Percentiles rank a stretch among this genome's conserved stretches.
These are phyloP conservation scores for Raddia guianensis DNA, from an alignment of 176 grass and related monocot genomes.

Conservation along the genomic window DNA sequence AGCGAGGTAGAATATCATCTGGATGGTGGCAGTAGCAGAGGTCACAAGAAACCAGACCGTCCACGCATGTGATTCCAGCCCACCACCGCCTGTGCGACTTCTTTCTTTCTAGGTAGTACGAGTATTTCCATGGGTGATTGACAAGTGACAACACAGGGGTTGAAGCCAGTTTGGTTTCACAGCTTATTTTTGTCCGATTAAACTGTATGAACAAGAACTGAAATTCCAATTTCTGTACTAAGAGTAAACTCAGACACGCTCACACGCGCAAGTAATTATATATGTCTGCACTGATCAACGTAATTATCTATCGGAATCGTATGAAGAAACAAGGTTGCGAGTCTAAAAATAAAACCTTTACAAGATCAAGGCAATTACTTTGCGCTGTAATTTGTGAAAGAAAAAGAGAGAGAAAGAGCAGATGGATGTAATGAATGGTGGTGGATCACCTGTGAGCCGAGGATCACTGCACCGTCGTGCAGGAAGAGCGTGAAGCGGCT, in stretches of 20 bases:
- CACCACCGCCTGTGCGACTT: slow-evolving; percentile 1
- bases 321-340: neutral
- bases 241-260: too few species aligned
- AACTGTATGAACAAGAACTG: neutral
- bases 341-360: neutral
- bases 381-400: neutral
- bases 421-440: neutral
- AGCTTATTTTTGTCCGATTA: neutral
- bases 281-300: neutral
- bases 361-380: neutral
- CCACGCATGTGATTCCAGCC: slow-evolving; percentile 56
- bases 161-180: neutral
- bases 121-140: neutral
- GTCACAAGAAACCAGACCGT: slow-evolving; percentile 43
- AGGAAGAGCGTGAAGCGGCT: slow-evolving; percentile 92
- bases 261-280: neutral
- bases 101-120: neutral
- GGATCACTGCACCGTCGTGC: slow-evolving; percentile 68
- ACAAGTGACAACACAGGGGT: slow-evolving; percentile 29
- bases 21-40: neutral
- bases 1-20: slow-evolving; percentile 11
- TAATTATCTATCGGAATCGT: neutral
- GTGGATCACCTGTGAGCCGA: slow-evolving; percentile 65
- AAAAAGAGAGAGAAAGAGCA: neutral
- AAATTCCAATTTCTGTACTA: neutral